These are phyloP conservation scores for Eucalyptus paniculata DNA, from an alignment of 345 rosid genomes.

Conservation along the genomic window DNA sequence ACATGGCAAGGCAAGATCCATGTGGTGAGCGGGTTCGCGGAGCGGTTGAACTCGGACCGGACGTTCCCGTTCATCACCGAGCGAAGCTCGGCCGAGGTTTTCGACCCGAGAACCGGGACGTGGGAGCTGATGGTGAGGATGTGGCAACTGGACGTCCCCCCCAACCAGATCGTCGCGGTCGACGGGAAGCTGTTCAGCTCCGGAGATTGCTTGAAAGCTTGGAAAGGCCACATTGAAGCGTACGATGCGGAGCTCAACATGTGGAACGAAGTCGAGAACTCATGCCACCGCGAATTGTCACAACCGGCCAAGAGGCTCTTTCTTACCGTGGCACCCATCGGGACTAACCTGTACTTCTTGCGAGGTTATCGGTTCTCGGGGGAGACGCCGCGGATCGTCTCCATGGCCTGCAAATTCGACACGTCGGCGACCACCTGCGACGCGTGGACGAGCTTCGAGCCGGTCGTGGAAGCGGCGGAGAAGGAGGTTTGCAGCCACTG, in stretches of 20 bases:
- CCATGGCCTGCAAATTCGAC: conserved; percentile 23
- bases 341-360: conserved; percentile 24
- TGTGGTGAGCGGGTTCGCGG: conserved; percentile 35
- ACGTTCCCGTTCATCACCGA: conserved; percentile 15
- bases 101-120: conserved; percentile 2
- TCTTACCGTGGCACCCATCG: conserved; percentile 40
- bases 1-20: conserved; percentile 35
- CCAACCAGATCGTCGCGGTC: conserved; percentile 33
- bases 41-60: conserved; percentile 5
- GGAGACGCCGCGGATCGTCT: conserved; percentile 5
- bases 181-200: conserved; percentile 34
- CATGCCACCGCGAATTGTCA: conserved; percentile 7
- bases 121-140: conserved; percentile 39
- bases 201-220: conserved; percentile 40
- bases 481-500: conserved; percentile 46
- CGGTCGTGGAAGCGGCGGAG: conserved; percentile 15
- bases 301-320: conserved; percentile 10
- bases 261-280: conserved; percentile 41
- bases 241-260: conserved; percentile 27
- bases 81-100: conserved; percentile 46
- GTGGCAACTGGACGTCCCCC: conserved; percentile 60
- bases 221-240: conserved; percentile 49
- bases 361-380: conserved; percentile 20
- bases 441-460: conserved; percentile 33
- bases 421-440: conserved; percentile 4